Evolutionary conservation across 257 asterid genomes (phyloP).

Genomic region (Nicotiana undulata): DNA sequence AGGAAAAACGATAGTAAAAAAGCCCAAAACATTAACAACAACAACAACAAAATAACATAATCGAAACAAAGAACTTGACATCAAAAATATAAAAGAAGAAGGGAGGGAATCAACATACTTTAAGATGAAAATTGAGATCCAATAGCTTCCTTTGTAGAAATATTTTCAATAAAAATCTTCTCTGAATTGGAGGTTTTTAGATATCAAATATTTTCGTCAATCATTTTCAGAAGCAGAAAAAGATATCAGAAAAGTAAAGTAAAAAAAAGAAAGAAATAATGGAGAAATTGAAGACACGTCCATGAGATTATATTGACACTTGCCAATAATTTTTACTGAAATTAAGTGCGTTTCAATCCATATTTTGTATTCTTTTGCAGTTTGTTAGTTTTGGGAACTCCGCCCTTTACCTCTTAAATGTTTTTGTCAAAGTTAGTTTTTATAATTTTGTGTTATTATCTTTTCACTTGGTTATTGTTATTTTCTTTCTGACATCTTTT

Average conservation of each 20-base stretch:
- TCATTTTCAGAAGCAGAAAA: not conserved
- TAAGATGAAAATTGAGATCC: not conserved
- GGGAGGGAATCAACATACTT: not conserved
- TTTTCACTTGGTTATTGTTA: no score
- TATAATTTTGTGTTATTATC: no score
- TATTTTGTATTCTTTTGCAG: not conserved
- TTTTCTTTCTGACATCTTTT: no score
- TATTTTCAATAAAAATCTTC: not conserved
- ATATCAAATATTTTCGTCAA: not conserved
- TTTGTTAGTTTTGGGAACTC: not conserved
- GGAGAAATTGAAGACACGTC: not conserved
- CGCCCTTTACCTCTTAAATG: not conserved
- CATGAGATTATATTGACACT: not conserved
- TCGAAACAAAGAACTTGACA: no score
- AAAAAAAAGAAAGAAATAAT: not conserved
- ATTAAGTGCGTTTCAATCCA: not conserved
- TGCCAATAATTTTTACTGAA: not conserved
- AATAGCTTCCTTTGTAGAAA: not conserved
- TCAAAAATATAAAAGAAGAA: not conserved
- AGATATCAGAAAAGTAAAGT: not conserved
- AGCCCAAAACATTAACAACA: fast-evolving
- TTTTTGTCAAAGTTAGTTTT: not conserved
- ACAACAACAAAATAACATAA: no score
- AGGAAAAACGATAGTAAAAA: no score
- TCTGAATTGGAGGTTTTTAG: not conserved